phyloP scores from a whole-genome alignment of 2,329 filamentous ascomycete species.

The Cladosporium cucumerinum region DNA sequence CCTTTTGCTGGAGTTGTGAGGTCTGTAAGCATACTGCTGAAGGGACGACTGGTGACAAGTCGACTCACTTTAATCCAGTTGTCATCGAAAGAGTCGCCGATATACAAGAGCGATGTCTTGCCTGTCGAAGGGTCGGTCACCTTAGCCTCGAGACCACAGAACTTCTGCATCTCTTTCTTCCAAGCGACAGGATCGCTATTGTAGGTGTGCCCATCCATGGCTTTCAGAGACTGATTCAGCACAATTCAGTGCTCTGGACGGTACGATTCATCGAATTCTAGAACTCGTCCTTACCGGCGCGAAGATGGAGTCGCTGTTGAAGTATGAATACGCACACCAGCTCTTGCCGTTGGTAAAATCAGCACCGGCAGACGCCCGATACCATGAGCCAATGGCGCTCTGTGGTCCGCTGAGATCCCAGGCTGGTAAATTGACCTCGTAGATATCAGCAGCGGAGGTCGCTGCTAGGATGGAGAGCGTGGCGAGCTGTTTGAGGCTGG shows the following conservation, averaged over 20 bases:
- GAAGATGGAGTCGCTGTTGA: not conserved
- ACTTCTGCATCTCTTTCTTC: slow-evolving; percentile 1
- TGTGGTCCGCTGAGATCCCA: not conserved
- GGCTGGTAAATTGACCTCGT: not conserved
- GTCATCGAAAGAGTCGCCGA: not conserved
- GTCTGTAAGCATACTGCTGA: not conserved
- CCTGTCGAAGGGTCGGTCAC: not conserved
- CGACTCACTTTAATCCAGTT: not conserved
- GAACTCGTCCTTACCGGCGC: not conserved
- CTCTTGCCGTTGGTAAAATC: not conserved
- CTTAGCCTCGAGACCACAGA: not conserved
- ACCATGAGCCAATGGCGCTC: not conserved
- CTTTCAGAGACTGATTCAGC: not conserved
- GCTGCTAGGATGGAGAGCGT: not conserved
- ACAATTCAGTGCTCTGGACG: not conserved
- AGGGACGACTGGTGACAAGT: not conserved
- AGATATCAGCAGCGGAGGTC: not conserved
- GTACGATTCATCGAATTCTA: not conserved
- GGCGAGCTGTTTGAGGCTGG: not conserved
- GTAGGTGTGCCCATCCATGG: not conserved
- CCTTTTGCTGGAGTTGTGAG: not conserved
- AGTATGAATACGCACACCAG: not conserved
- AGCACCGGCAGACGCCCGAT: not conserved
- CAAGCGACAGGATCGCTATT: not conserved
- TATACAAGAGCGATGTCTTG: not conserved